Evolutionary conservation across 768 basidiomycete genomes (phyloP).

Genomic region (Pholiota molesta): DNA sequence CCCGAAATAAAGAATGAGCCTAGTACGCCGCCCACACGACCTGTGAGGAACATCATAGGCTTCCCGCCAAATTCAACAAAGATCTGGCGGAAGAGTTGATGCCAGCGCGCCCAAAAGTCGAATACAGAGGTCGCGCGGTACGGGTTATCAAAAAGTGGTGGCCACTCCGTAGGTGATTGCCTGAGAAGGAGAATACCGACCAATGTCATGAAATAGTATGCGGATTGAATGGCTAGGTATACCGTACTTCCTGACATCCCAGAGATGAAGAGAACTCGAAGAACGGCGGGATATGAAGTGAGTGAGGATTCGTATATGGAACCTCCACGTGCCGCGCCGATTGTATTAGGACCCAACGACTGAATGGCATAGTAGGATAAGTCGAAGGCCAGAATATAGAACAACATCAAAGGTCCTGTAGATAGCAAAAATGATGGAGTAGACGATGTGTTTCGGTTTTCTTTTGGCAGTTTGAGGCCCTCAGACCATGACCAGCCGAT

Average conservation of each 20-base stretch:
- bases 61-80: constrained; percentile 57
- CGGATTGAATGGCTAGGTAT: constrained; percentile 46
- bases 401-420: constrained; percentile 32
- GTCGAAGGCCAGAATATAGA: constrained; percentile 45
- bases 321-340: constrained; percentile 41
- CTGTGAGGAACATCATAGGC: constrained; percentile 45
- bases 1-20: constrained; percentile 65
- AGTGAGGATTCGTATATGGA: constrained; percentile 46
- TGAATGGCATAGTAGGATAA: constrained; percentile 48
- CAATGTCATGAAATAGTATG: constrained; percentile 45
- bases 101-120: constrained; percentile 75
- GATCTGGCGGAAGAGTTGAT: constrained; percentile 62
- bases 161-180: constrained; percentile 60
- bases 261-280: constrained; percentile 48
- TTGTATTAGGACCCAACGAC: constrained; percentile 43
- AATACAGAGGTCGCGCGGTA: constrained; percentile 60
- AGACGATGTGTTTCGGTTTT: constrained; percentile 43
- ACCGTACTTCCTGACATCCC: constrained; percentile 45
- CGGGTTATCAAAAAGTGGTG: constrained; percentile 61
- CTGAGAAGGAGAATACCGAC: constrained; percentile 47
- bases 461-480: constrained; percentile 41
- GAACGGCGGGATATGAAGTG: constrained; percentile 36
- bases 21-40: constrained; percentile 51
- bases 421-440: constrained; percentile 37
- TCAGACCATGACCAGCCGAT: constrained; percentile 64